Evolutionary conservation across 2,329 filamentous ascomycete species (phyloP).

Genomic region (Ophiostoma novo-ulmi): DNA sequence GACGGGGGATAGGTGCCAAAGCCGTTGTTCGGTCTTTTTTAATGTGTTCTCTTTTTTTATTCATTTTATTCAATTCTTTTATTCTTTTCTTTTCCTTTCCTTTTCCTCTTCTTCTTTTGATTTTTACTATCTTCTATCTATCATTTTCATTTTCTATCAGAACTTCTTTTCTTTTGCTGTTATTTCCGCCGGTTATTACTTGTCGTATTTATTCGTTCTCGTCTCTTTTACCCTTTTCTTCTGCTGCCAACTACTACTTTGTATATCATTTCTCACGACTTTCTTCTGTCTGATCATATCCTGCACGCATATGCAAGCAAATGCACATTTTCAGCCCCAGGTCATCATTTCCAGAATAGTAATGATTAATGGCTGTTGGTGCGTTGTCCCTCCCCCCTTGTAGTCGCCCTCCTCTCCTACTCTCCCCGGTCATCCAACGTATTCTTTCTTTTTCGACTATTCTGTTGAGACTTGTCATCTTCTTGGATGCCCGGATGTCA

Average conservation of each 20-base stretch:
- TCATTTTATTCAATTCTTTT: too few species aligned
- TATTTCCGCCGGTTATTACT: not conserved
- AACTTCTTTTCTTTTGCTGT: not conserved
- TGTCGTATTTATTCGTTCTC: not conserved
- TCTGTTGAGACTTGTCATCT: not conserved
- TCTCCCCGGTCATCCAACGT: not conserved
- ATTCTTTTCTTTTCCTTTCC: not conserved
- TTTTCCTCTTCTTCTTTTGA: not conserved
- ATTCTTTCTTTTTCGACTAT: not conserved
- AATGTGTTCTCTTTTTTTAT: not conserved
- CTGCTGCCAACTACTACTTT: not conserved
- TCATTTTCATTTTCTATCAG: not conserved
- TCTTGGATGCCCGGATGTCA: not conserved
- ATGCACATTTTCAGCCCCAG: slow-evolving; percentile 4
- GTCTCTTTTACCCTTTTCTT: not conserved
- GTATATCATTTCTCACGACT: not conserved
- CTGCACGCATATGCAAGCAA: slow-evolving; percentile 3
- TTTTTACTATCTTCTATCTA: too few species aligned
- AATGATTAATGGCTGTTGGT: not conserved
- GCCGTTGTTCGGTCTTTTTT: not conserved
- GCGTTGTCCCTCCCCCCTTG: not conserved
- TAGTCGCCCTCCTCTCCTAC: not conserved
- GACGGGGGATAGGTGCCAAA: not conserved
- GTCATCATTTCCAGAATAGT: not conserved
- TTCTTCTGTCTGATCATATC: not conserved